Conservation (phyloP, 768 basidiomycete species). For the Leccinellum luteum region DNA sequence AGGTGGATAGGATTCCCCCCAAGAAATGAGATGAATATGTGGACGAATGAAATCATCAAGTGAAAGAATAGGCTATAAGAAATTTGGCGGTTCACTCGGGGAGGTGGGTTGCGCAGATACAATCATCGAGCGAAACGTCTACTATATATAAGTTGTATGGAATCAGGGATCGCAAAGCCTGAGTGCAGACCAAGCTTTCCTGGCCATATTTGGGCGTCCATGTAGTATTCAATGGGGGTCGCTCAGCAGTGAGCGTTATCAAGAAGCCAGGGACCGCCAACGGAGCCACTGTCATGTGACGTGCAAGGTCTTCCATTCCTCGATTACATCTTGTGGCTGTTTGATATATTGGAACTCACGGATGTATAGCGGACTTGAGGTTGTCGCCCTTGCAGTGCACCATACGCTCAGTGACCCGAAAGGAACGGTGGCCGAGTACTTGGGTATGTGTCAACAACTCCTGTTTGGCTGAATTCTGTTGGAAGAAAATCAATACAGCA, state of each 20-base stretch:
- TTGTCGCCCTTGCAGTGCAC: neutral
- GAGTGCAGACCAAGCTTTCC: too few relatives aligned
- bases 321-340: neutral
- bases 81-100: neutral
- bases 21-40: neutral
- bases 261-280: neutral
- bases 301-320: neutral
- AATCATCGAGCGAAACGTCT: neutral
- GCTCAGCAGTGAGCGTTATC: neutral
- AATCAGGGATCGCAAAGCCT: too few relatives aligned
- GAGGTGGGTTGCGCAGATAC: neutral
- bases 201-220: too few relatives aligned
- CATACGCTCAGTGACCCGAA: too few relatives aligned
- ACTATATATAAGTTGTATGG: neutral
- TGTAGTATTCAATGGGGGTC: too few relatives aligned
- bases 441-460: too few relatives aligned
- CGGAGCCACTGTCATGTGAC: neutral
- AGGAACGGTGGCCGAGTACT: too few relatives aligned
- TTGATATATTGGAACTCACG: neutral
- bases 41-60: conserved; percentile 1
- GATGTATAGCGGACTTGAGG: neutral
- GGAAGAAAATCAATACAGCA: neutral
- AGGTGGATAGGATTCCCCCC: neutral
- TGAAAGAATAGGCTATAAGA: neutral
- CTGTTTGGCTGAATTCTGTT: neutral